Evolutionary conservation across 2,329 filamentous ascomycete species (phyloP), one percentile per base, ranked within the genome.

Genomic region (Fusarium nodosum): DNA sequence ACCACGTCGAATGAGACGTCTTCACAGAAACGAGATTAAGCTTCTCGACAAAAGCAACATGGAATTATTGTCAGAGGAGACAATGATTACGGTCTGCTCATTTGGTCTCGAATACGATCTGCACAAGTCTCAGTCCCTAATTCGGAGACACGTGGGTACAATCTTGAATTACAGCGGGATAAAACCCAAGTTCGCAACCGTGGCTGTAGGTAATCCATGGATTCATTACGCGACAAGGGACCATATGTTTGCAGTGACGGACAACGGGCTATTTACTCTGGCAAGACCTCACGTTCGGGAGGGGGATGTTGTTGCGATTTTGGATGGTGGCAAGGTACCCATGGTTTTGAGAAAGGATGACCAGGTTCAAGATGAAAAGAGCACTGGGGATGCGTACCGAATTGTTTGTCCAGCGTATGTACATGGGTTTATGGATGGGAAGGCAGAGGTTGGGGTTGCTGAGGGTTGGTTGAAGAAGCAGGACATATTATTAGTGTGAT

Each of bases 381-480:
- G 15, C 4, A 5, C 24, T 1, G 11, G 3, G 1, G 31, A 46
- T 1, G 10, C 53, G 1, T 70, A 67, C 10, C 50, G 13, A 5
- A 5, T 69, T 11, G 58, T 69, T 4, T 39, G 63, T 5, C 33
- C 62, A 0, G 26, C 66, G 1, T 69, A 69, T 15, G 58, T 69
- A 1, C 66, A 69, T n/a, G 67, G 63, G 0, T 68, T 69, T 7
- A 70, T 69, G 67, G 62, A 70, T 30, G 55, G 67, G 0, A 30
- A 68, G 30, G 58, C 39, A 0, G 54, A 68, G 9, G 5, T 2
- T 10, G 61, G 44, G 0, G 57, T 67, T 1, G 2, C 9, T 0
- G n/a, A 63, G 8, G 50, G 53, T 1, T 67, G 51, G 56, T 15
- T 69, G 5, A 4, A 53, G n/a, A 66, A 59, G 45, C 18, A 44